phyloP scores from a whole-genome alignment of 2,329 filamentous ascomycete species.

The Penicillium olsonii region DNA sequence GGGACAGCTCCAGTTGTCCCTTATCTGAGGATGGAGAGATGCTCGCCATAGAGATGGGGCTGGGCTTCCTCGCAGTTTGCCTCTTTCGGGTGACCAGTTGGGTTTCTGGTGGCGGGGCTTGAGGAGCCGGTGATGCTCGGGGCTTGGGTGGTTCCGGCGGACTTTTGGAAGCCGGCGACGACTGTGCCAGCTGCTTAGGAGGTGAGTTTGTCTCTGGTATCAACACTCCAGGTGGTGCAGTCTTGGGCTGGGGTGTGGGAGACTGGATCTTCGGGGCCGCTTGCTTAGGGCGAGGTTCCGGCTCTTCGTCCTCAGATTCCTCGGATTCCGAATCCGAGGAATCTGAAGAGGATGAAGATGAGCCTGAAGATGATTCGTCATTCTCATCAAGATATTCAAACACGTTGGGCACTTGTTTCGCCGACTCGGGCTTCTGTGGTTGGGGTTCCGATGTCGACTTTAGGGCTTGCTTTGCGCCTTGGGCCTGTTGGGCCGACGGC shows the following conservation, averaged over 20 bases:
- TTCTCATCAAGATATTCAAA: slow-evolving; percentile 42
- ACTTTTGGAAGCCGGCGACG: slow-evolving; percentile 7
- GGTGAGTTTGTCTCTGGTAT: slow-evolving; percentile 7
- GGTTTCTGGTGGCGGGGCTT: slow-evolving; percentile 17
- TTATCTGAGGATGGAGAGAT: slow-evolving; percentile 24
- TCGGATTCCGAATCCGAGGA: slow-evolving; percentile 16
- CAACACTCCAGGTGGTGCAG: slow-evolving; percentile 16
- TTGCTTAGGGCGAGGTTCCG: slow-evolving; percentile 6
- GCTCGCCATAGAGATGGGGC: slow-evolving; percentile 19
- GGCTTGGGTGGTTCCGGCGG: slow-evolving; percentile 29
- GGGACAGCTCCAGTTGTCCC: slow-evolving; percentile 33
- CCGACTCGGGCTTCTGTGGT: slow-evolving; percentile 15
- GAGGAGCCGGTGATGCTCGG: slow-evolving; percentile 26
- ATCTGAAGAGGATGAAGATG: no score
- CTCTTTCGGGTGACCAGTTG: slow-evolving; percentile 29
- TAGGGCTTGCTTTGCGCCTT: slow-evolving; percentile 16
- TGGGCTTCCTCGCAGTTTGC: slow-evolving; percentile 19
- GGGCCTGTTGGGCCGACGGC: slow-evolving; percentile 13
- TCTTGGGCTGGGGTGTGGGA: slow-evolving; percentile 20
- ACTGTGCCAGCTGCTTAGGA: slow-evolving; percentile 12
- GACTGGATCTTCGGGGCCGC: slow-evolving; percentile 22
- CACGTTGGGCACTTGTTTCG: slow-evolving; percentile 36
- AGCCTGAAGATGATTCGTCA: slow-evolving; percentile 22
- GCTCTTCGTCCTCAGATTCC: slow-evolving; percentile 18
- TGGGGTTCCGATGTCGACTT: slow-evolving; percentile 15